Percentiles rank a stretch among this genome's conserved stretches.
phyloP scores from a whole-genome alignment of 306 rosid species.

The cucumber (Cucumis sativus) region DNA sequence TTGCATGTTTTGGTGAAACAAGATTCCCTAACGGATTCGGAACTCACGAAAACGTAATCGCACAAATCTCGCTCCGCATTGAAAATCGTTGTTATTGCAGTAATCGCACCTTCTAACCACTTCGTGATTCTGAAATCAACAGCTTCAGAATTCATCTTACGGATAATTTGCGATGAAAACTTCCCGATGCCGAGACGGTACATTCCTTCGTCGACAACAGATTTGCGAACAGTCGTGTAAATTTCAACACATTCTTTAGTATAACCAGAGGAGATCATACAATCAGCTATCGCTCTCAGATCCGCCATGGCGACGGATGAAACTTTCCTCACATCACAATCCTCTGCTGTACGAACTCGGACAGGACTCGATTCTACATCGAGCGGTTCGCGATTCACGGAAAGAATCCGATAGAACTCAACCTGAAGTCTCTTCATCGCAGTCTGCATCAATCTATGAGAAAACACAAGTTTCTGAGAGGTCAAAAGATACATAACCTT shows the following conservation, averaged over 20 bases:
- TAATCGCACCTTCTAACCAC: slow-evolving; percentile 43
- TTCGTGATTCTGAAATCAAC: slow-evolving; percentile 34
- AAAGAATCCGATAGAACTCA: slow-evolving; percentile 43
- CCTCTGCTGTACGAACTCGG: slow-evolving; percentile 10
- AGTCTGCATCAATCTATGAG: slow-evolving; percentile 44
- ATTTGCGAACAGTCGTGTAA: slow-evolving; percentile 45
- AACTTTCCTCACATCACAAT: slow-evolving; percentile 27
- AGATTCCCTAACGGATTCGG: slow-evolving; percentile 36
- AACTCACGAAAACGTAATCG: slow-evolving; percentile 39
- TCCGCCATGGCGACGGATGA: slow-evolving; percentile 39
- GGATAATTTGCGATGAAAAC: slow-evolving; percentile 25
- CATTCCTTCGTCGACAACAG: slow-evolving; percentile 58
- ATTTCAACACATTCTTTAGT: slow-evolving; percentile 47
- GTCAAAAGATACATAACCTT: slow-evolving; percentile 46
- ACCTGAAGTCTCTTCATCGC: slow-evolving; percentile 66
- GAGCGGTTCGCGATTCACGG: slow-evolving; percentile 44
- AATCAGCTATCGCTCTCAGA: slow-evolving; percentile 47
- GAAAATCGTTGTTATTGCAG: slow-evolving; percentile 37
- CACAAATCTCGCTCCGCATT: slow-evolving; percentile 56
- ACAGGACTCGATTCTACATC: slow-evolving; percentile 44
- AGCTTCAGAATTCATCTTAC: slow-evolving; percentile 39
- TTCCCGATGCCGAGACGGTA: slow-evolving; percentile 41
- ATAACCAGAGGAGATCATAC: slow-evolving; percentile 71
- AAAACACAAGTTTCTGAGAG: slow-evolving; percentile 21
- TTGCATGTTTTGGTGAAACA: slow-evolving; percentile 49